Evolutionary conservation across 148 eudicot species (phyloP), one percentile per base, ranked within the genome.

Genomic region (Polygonum maritimum): DNA sequence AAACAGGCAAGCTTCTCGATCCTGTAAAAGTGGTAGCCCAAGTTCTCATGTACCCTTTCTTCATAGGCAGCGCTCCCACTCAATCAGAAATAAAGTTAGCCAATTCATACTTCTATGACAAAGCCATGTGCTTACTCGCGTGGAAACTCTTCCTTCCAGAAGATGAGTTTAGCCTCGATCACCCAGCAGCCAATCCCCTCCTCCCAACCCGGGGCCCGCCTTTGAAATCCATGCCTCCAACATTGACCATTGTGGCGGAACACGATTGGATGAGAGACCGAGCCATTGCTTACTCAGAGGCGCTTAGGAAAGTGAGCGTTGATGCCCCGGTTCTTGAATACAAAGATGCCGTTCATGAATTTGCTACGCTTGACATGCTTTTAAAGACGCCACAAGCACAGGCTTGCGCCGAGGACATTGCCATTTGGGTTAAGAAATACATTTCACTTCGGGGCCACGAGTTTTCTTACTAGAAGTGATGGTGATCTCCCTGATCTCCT

Each of bases 211-310:
- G 95, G 36, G 85, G 88, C 4, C 97, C 97, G 26, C 96, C 96
- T 47, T 54, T 94, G n/a, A 92, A 92, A 75, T 86, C 85, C 33
- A 92, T 94, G 97, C 98, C 98, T 35, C 98, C 98, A 11, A 94
- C 98, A 15, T 80, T 94, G 75, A 87, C 97, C 10, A 77, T 94
- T 2, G 92, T 94, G 71, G 98, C 98, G 2, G 97, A 94, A 51
- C 98, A 81, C 58, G 98, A 94, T 76, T 92, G 97, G 98, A 94
- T 94, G 98, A 92, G 93, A 78, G 98, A 94, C 74, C 85, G 98
- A 18, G 98, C 93, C 45, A 92, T 92, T 75, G 97, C 96, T 72
- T 94, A 94, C 82, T 85, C 98, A 3, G 93, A 92, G 81, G 93
- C 88, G 82, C 88, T 94, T 9, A 78, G 95, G 69, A 90, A 83